Base-by-base conservation (phyloP, 345 rosid genomes). In the Lumnitzera racemosa region DNA sequence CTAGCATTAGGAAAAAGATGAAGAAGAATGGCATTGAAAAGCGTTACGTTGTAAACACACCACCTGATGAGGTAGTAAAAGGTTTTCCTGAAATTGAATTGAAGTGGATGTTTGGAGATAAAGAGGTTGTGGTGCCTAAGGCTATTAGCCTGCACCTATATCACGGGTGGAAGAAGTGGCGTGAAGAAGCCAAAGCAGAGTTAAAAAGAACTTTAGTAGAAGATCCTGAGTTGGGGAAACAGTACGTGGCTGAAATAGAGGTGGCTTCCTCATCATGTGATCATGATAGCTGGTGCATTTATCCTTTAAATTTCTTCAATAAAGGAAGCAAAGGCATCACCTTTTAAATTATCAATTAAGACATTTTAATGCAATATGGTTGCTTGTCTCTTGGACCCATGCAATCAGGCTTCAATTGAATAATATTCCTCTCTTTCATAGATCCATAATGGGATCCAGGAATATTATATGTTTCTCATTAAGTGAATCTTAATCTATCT, bases 151-250 rank as follows among this genome's bases (percentile, higher is more conserved):
- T 78, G 55, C 90, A 81, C 74, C 72, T 91, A 71, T 80, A 83
- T 65, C 94, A 91, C 76, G 96, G 96, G 23, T 91, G 98, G 98
- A 91, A 88, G 77, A 84, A 74, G 66, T 91, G 98, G 98, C 82
- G 95, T 49, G 96, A 86, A 71, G 96, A 91, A 71, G 89, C 83
- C 51, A 91, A 86, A 68, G 88, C 88, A 59, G 83, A 88, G 58
- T 73, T 91, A 55, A 91, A 88, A 74, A 78, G 80, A 67, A 83
- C 64, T 51, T 70, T 91, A 67, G 53, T 91, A 68, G 88, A 82
- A 77, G 79, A 88, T 81, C 88, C 51, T 47, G 94, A 91, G 57
- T 91, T 91, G 81, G 94, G 86, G 49, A 80, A 82, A 80, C 80
- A 77, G 51, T 91, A 91, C 51, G 74, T 88, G 60, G 83, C 88